phyloP scores from a whole-genome alignment of 139 green algal genomes.

The Raphidocelis subcapitata region DNA sequence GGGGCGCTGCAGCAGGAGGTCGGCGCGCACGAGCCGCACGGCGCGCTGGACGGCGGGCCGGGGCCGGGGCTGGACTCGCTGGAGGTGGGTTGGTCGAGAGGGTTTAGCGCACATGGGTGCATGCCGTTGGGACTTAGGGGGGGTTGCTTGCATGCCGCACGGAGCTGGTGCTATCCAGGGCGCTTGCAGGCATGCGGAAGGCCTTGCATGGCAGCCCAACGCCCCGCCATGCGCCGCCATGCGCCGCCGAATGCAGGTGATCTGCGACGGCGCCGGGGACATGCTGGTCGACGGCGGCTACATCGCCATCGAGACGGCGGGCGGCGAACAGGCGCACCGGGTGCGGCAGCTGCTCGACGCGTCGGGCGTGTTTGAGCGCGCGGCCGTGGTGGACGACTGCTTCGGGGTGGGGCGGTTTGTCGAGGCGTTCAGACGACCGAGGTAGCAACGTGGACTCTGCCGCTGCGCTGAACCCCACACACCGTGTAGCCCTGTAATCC shows the following conservation, averaged over 20 bases:
- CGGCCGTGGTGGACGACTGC: slow-evolving; percentile 51
- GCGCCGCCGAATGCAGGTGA: slow-evolving; percentile 15
- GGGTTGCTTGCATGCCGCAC: not conserved
- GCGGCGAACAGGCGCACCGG: slow-evolving; percentile 53
- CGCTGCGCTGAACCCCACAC: no score
- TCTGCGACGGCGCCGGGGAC: slow-evolving; percentile 41
- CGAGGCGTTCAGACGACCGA: slow-evolving; percentile 32
- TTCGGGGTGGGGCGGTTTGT: slow-evolving; percentile 70
- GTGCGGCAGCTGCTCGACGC: slow-evolving; percentile 39
- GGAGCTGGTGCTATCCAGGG: no score
- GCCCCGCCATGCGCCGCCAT: not conserved
- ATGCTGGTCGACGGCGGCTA: slow-evolving; percentile 63
- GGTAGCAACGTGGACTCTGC: no score
- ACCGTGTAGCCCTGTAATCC: no score
- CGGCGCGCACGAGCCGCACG: slow-evolving; percentile 74
- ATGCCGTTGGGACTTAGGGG: no score
- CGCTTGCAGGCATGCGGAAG: no score
- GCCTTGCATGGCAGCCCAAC: no score
- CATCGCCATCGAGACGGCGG: slow-evolving; percentile 64
- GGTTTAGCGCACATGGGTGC: no score
- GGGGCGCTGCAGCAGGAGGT: slow-evolving; percentile 74
- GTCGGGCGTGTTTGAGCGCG: slow-evolving; percentile 37
- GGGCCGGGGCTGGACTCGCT: slow-evolving; percentile 65
- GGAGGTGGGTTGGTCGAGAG: slow-evolving; percentile 16
- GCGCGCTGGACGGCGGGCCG: slow-evolving; percentile 80